Conservation (phyloP, 768 basidiomycete species). For the Collybia sp. region DNA sequence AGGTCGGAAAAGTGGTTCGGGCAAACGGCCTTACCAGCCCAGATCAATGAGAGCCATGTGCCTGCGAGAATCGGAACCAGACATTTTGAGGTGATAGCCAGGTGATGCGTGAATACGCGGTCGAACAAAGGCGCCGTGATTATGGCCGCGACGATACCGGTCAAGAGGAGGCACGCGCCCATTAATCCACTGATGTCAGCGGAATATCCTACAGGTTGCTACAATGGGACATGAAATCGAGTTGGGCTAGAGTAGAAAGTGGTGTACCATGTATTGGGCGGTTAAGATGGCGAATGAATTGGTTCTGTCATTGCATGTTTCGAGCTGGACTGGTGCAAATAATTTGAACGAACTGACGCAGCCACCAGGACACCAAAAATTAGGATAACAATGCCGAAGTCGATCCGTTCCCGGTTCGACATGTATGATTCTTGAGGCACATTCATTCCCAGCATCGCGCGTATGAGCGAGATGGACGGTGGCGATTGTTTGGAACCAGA, state of each 20-base stretch:
- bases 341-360: constrained; percentile 35
- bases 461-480: constrained; percentile 47
- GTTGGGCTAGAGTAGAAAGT: not conserved
- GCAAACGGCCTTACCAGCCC: constrained; percentile 54
- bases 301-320: constrained; percentile 29
- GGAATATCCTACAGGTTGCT: constrained; percentile 75
- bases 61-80: constrained; percentile 57
- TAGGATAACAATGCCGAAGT: constrained; percentile 56
- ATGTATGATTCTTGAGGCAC: constrained; percentile 46
- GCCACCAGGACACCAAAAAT: constrained; percentile 66
- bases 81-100: constrained; percentile 55
- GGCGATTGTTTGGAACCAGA: constrained; percentile 59
- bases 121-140: constrained; percentile 75
- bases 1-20: not conserved
- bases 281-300: constrained; percentile 65
- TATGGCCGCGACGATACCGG: constrained; percentile 67
- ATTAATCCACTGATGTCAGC: constrained; percentile 62
- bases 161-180: constrained; percentile 60
- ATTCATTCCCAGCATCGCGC: constrained; percentile 45
- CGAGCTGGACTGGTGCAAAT: not conserved
- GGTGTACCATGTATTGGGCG: constrained; percentile 56
- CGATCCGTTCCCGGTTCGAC: constrained; percentile 60
- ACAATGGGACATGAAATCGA: not conserved
- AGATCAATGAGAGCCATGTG: constrained; percentile 72
- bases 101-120: constrained; percentile 72